These are phyloP conservation scores for Diutina mesorugosa DNA, from an alignment of 1,139 yeast species.

Conservation along the genomic window DNA sequence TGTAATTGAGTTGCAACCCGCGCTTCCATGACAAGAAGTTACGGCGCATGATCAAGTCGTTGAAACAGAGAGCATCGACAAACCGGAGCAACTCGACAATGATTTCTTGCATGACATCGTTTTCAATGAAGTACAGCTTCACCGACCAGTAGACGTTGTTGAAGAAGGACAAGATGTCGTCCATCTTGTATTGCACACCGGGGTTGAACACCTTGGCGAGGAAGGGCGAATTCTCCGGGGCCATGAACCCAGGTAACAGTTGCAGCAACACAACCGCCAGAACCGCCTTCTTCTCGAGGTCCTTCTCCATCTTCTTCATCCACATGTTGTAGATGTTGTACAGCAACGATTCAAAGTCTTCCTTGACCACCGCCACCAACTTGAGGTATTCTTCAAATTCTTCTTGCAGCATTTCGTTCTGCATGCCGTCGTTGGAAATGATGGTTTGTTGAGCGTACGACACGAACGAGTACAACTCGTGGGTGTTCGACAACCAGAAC, in stretches of 20 bases:
- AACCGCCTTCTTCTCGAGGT: slow-evolving; percentile 81
- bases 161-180: slow-evolving; percentile 81
- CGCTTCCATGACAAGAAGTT: slow-evolving; percentile 95
- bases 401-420: slow-evolving; percentile 77
- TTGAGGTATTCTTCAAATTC: slow-evolving; percentile 87
- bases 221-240: slow-evolving; percentile 79
- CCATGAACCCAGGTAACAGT: slow-evolving; percentile 91
- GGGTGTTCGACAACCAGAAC: slow-evolving; percentile 95
- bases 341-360: slow-evolving; percentile 86
- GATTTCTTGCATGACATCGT: slow-evolving; percentile 75
- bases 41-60: slow-evolving; percentile 90
- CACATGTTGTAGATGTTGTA: slow-evolving; percentile 93
- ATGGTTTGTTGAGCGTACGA: slow-evolving; percentile 88
- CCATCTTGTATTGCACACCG: slow-evolving; percentile 77
- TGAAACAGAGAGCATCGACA: slow-evolving; percentile 91
- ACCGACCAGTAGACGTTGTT: slow-evolving; percentile 89
- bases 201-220: slow-evolving; percentile 73
- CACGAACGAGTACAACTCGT: slow-evolving; percentile 89
- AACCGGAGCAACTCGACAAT: slow-evolving; percentile 73
- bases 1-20: slow-evolving; percentile 92
- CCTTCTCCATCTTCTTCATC: slow-evolving; percentile 93
- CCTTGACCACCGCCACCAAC: slow-evolving; percentile 83
- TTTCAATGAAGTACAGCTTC: slow-evolving; percentile 83
- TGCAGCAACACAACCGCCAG: slow-evolving; percentile 92
- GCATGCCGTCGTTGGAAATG: slow-evolving; percentile 65